phyloP scores from a whole-genome alignment of 164 flowering plant species.

The Nymphaea colorata region DNA sequence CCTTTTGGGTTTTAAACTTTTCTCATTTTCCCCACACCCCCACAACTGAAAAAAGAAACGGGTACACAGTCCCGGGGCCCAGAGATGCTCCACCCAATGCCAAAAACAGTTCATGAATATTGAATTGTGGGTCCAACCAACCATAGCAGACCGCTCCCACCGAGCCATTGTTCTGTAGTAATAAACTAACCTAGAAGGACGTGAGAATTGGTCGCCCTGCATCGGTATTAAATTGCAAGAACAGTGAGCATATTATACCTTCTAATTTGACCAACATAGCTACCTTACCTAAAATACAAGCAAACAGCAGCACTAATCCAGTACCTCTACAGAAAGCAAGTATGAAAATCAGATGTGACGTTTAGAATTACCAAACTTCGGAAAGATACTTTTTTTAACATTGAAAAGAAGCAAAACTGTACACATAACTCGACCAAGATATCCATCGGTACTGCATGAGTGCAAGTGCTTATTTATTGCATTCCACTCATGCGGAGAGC shows the following conservation, averaged over 20 bases:
- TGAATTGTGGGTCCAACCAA: background rate
- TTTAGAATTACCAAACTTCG: background rate
- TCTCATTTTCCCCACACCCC: background rate
- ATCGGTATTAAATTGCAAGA: background rate
- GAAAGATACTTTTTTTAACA: background rate
- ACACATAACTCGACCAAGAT: background rate
- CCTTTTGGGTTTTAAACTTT: background rate
- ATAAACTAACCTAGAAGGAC: background rate
- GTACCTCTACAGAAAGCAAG: background rate
- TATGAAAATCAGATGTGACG: background rate
- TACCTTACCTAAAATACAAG: too few relatives aligned
- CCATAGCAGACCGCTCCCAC: background rate
- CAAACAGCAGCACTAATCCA: too few relatives aligned
- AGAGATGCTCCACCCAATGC: background rate
- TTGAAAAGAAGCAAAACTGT: background rate
- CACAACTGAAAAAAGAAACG: background rate
- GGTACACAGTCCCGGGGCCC: background rate
- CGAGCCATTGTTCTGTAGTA: background rate
- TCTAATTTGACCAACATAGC: too few relatives aligned
- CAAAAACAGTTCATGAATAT: background rate
- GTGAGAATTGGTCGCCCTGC: background rate
- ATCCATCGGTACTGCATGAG: background rate
- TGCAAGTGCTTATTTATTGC: background rate
- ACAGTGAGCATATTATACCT: background rate
- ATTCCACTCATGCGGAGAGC: background rate